Evolutionary conservation across 768 basidiomycete genomes (phyloP).

Genomic region (Artomyces pyxidatus): DNA sequence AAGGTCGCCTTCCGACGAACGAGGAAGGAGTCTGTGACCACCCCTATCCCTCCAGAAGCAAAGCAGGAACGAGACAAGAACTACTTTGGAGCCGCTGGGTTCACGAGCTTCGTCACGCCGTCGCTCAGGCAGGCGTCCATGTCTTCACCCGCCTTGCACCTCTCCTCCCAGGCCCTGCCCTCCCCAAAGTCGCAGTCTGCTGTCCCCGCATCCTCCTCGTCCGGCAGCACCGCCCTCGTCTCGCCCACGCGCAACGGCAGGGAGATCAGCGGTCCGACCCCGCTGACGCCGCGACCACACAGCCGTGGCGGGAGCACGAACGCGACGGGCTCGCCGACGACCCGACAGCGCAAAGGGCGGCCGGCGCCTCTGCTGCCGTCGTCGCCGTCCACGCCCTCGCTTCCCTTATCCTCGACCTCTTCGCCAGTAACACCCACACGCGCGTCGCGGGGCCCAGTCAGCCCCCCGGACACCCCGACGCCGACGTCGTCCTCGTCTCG

Average conservation of each 20-base stretch:
- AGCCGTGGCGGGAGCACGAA: conserved; percentile 8
- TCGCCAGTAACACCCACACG: conserved; percentile 9
- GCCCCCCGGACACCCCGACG: conserved; percentile 41
- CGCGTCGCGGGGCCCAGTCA: conserved; percentile 27
- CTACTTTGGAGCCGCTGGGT: conserved; percentile 38
- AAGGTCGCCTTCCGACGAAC: conserved; percentile 26
- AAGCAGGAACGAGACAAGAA: conserved; percentile 14
- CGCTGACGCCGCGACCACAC: conserved; percentile 21
- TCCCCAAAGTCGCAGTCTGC: conserved; percentile 45
- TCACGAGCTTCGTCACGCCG: conserved; percentile 53
- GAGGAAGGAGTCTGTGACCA: conserved; percentile 31
- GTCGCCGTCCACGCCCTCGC: conserved; percentile 12
- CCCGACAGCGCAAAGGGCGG: conserved; percentile 19
- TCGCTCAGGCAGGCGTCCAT: conserved; percentile 63
- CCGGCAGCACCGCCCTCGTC: conserved; percentile 35
- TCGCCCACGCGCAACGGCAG: conserved; percentile 32
- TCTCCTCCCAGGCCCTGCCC: conserved; percentile 47
- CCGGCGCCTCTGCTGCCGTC: conserved; percentile 17
- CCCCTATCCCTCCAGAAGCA: conserved; percentile 30
- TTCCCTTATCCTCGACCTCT: conserved; percentile 1
- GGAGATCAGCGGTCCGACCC: conserved; percentile 25
- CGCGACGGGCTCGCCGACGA: conserved; percentile 16
- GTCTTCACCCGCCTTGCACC: conserved; percentile 67
- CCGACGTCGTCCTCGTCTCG: conserved; percentile 34
- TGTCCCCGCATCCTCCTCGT: conserved; percentile 39